Conservation (phyloP, 495 filamentous ascomycete species). For the Penicillium crystallinum region DNA sequence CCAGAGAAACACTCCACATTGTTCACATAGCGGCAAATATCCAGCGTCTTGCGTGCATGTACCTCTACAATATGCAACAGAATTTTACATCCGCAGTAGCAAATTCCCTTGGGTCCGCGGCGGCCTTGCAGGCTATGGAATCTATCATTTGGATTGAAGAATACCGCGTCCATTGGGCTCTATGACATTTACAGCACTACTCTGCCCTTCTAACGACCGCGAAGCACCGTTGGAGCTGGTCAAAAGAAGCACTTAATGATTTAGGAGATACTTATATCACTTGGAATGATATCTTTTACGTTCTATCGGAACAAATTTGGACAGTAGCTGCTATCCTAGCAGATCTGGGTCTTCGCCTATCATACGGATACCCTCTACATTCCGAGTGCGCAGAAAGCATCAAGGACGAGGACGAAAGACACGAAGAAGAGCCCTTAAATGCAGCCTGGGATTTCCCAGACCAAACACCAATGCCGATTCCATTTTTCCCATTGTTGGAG, state of each 20-base stretch:
- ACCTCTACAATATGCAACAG: not conserved
- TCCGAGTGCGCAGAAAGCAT: not conserved
- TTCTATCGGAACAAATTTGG: not conserved
- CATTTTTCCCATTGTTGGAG: not conserved
- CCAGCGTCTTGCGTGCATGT: not conserved
- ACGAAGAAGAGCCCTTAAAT: not conserved
- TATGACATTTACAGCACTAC: slow-evolving; percentile 8
- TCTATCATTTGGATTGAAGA: slow-evolving; percentile 8
- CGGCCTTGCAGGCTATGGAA: not conserved
- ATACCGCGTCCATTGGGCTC: slow-evolving; percentile 9
- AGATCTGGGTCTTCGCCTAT: not conserved
- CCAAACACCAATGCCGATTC: not conserved
- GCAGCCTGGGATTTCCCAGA: not conserved
- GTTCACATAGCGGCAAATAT: not conserved
- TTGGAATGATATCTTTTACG: not conserved
- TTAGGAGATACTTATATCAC: not conserved
- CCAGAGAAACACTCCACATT: not conserved
- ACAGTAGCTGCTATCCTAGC: not conserved
- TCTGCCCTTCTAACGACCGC: slow-evolving; percentile 3
- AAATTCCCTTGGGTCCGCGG: not conserved
- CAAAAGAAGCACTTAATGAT: not conserved
- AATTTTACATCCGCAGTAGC: not conserved
- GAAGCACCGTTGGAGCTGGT: not conserved
- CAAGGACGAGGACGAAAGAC: not conserved
- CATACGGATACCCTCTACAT: not conserved